Percentiles rank a stretch among this genome's conserved stretches.
Conservation (phyloP, 2,329 filamentous ascomycete genomes). For the Scytalidium sp. region DNA sequence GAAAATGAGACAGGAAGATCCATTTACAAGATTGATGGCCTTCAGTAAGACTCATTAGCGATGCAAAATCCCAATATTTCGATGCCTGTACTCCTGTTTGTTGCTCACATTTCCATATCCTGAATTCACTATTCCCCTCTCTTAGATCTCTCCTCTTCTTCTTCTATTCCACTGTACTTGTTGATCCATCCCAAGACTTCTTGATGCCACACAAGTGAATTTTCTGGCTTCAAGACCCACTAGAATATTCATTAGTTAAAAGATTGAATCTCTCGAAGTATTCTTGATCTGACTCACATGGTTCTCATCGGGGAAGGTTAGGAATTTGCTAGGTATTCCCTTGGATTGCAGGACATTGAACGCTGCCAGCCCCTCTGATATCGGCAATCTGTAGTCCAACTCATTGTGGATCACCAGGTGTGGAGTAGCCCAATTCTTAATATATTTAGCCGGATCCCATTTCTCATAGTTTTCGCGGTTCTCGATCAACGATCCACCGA, state of each 20-base stretch:
- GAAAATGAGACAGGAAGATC: too few species aligned
- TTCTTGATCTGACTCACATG: slow-evolving; percentile 39
- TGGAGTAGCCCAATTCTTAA: slow-evolving; percentile 64
- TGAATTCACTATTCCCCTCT: background rate
- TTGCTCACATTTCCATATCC: background rate
- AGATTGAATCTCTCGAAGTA: background rate
- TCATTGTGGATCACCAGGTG: slow-evolving; percentile 89
- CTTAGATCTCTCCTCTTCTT: slow-evolving; percentile 2
- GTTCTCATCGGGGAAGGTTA: slow-evolving; percentile 69
- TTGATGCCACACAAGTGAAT: slow-evolving; percentile 84
- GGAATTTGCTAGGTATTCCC: slow-evolving; percentile 59
- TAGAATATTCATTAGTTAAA: slow-evolving; percentile 24
- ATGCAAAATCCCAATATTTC: too few species aligned
- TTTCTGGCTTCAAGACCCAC: slow-evolving; percentile 90
- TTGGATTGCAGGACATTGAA: slow-evolving; percentile 63
- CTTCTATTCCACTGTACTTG: slow-evolving; percentile 50
- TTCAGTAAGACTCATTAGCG: too few species aligned
- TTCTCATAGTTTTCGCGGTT: slow-evolving; percentile 62
- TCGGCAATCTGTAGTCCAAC: slow-evolving; percentile 82
- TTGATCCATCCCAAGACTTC: slow-evolving; percentile 80
- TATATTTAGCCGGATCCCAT: slow-evolving; percentile 62
- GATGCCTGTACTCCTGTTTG: too few species aligned
- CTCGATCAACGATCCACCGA: slow-evolving; percentile 54
- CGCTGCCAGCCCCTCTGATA: slow-evolving; percentile 70
- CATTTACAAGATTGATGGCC: too few species aligned